Evolutionary conservation across 192 early-diverging fungal species (phyloP).

Genomic region (Rhizophlyctis rosea): DNA sequence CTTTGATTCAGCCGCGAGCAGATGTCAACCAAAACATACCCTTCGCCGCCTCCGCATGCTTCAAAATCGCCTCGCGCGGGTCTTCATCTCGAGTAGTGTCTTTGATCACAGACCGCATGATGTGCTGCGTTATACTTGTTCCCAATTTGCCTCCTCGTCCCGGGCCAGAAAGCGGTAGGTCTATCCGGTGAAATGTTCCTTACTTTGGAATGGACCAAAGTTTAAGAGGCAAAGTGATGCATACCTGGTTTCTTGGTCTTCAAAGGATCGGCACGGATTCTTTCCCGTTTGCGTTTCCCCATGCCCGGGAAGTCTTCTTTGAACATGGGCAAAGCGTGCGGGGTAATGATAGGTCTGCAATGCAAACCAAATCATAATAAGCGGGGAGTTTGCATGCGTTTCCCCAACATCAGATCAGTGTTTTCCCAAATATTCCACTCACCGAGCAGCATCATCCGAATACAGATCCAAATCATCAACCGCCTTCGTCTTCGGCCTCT

Average conservation of each 20-base stretch:
- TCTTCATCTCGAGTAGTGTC: conserved; percentile 73
- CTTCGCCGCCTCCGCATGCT: conserved; percentile 76
- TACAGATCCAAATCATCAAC: conserved; percentile 35
- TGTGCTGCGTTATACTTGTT: conserved; percentile 76
- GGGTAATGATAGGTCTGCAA: conserved; percentile 74
- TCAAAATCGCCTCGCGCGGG: conserved; percentile 87
- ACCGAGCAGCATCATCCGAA: conserved; percentile 14
- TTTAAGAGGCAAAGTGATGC: conserved; percentile 12
- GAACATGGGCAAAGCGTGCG: conserved; percentile 86
- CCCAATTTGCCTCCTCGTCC: conserved; percentile 86
- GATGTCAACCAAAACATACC: conserved; percentile 13
- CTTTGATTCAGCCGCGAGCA: not conserved
- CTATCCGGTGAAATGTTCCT: conserved; percentile 22
- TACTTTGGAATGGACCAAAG: not conserved
- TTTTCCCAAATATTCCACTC: too few species aligned
- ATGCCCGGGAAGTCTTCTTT: conserved; percentile 59
- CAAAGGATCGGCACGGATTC: conserved; percentile 65
- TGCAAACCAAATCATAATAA: not conserved
- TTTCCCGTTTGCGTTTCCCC: conserved; percentile 72
- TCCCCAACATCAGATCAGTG: not conserved
- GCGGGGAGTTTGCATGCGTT: not conserved
- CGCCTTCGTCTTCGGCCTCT: conserved; percentile 59
- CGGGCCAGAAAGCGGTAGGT: conserved; percentile 72
- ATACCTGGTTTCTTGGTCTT: conserved; percentile 71
- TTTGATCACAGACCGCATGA: conserved; percentile 64